Evolutionary conservation across 78 protist genomes (phyloP).

Genomic region (Chrysochromulina tobinii): DNA sequence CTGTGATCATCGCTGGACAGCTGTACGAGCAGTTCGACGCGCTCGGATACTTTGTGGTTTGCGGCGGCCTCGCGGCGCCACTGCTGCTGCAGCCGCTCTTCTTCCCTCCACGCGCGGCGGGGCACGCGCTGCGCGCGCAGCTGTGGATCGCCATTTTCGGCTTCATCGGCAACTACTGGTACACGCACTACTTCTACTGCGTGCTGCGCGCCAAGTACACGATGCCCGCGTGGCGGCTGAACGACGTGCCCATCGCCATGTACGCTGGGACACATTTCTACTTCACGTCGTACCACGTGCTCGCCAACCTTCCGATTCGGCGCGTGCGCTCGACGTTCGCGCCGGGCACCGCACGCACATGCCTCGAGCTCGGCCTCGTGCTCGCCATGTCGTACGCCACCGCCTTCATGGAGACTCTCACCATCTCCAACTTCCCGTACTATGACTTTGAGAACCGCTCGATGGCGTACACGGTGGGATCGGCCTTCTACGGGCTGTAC

Average conservation of each 20-base stretch:
- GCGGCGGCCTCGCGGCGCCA: constrained; percentile 16
- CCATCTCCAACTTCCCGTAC: constrained; percentile 8
- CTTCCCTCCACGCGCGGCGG: too few relatives aligned
- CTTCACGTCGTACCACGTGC: background rate
- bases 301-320: background rate
- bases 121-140: background rate
- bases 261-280: background rate
- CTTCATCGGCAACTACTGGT: constrained; percentile 30
- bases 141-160: background rate
- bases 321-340: background rate
- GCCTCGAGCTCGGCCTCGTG: background rate
- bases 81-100: background rate
- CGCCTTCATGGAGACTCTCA: constrained; percentile 19
- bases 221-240: constrained; percentile 28
- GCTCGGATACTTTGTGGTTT: background rate
- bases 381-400: background rate
- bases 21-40: background rate
- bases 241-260: constrained; percentile 12
- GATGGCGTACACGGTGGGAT: constrained; percentile 18
- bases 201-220: constrained; percentile 23
- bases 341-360: background rate
- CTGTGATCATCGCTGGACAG: background rate
- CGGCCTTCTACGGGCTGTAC: constrained; percentile 14
- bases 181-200: constrained; percentile 28
- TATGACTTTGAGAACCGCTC: background rate